Base-by-base conservation (phyloP, 2,329 filamentous ascomycete genomes). In the Penicillium glabrum region DNA sequence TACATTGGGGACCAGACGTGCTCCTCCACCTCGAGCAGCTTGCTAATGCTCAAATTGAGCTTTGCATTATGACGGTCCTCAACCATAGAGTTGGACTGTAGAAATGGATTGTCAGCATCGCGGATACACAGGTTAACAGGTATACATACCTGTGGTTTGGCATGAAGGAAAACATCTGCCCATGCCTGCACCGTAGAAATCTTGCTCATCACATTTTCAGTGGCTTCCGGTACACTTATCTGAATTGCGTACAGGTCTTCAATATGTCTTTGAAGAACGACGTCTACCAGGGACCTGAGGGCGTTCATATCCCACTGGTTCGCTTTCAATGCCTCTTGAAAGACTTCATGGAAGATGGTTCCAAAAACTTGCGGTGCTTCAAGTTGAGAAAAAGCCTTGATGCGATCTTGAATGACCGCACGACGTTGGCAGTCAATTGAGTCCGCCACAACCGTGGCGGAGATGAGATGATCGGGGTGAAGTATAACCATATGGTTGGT, bases 1-100 rank as follows among this genome's bases (percentile, higher is more conserved):
- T 96, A 99, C 86, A 92, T 93, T 0, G 95, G 95, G 7, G 93
- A 98, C 95, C 95, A 99, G 27, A 99, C 87, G 70, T 98, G 95
- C 73, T 99, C 95, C 72, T 99, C 95, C 10, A 99, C 90, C 70
- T 98, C 95, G 14, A 99, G 87, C 27, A 99, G 80, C 71, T 98
- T 99, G 68, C 88, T 96, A 64, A 99, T 87, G 64, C 90, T 92
- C 83, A 98, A 88, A 56, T 83, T 88, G 11, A 89, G 85, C 63
- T 87, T 89, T 52, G 89, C 85, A 41, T 89, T 89, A 68, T 92
- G 89, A 46, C 90, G 85, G 62, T 93, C 91, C 63, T 91, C 88
- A 24, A 96, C 88, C 41, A 91, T 71, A 3, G 91, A 92, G 62
- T 88, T 85, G 5, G 81, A 68, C 83, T 88, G 31, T 33, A 35